Conservation (phyloP, 495 filamentous ascomycete species). For the Sphaerosporella brunnea region DNA sequence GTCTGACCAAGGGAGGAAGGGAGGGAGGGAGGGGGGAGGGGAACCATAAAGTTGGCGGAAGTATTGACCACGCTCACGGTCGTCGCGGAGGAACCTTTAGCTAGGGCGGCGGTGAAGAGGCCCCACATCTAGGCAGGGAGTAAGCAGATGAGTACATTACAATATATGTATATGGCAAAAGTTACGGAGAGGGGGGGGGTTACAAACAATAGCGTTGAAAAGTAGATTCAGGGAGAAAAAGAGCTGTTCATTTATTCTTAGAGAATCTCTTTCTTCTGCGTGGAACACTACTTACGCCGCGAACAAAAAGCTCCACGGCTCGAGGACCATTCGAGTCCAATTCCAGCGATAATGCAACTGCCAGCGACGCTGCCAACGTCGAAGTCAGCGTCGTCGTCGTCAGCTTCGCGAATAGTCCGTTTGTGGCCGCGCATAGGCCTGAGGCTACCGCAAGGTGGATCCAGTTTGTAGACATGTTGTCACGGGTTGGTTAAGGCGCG, state of each 20-base stretch:
- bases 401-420: conserved; percentile 90
- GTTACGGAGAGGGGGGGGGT: too few relatives aligned
- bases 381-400: conserved; percentile 75
- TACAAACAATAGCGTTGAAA: conserved; percentile 82
- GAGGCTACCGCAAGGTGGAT: conserved; percentile 65
- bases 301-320: conserved; percentile 45
- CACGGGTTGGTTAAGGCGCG: too few relatives aligned
- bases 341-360: too few relatives aligned
- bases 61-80: conserved; percentile 91
- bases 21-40: not conserved
- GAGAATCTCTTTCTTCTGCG: too few relatives aligned
- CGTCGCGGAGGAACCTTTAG: conserved; percentile 63
- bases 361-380: conserved; percentile 44
- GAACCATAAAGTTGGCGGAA: conserved; percentile 67
- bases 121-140: too few relatives aligned
- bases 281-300: too few relatives aligned
- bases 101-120: conserved; percentile 61
- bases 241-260: too few relatives aligned
- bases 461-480: conserved; percentile 34
- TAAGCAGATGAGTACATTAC: too few relatives aligned
- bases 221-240: conserved; percentile 78
- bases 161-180: too few relatives aligned
- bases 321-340: conserved; percentile 43
- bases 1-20: too few relatives aligned
- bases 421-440: conserved; percentile 79